A percentile compares a stretch with the other conserved stretches of the same genome.
Conservation (phyloP, 2,329 filamentous ascomycete genomes). For the Chaetomiaceae sp. region DNA sequence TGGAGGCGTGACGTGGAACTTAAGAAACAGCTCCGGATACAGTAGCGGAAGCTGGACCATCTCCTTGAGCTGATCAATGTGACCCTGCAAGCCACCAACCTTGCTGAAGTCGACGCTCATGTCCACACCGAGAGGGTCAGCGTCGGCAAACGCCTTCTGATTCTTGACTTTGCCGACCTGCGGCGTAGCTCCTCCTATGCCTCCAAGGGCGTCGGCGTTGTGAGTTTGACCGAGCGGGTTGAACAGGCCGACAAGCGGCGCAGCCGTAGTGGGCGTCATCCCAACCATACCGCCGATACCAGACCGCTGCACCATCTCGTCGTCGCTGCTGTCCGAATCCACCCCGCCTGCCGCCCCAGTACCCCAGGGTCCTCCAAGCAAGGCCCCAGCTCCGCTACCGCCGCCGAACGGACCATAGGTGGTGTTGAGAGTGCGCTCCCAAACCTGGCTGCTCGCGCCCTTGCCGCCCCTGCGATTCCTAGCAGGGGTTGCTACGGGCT, state of each 20-base stretch:
- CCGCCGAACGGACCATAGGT: conserved; percentile 92
- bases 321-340: conserved; percentile 95
- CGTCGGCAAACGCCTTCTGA: conserved; percentile 83
- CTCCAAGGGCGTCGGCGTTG: conserved; percentile 18
- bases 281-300: conserved; percentile 53
- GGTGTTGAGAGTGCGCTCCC: conserved; percentile 79
- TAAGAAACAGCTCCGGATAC: conserved; percentile 89
- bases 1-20: conserved; percentile 88
- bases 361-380: conserved; percentile 69
- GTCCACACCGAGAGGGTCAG: conserved; percentile 90
- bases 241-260: conserved; percentile 40
- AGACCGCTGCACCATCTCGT: conserved; percentile 68
- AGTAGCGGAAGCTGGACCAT: conserved; percentile 94
- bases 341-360: conserved; percentile 68
- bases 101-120: conserved; percentile 89
- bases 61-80: conserved; percentile 96
- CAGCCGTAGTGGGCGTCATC: conserved; percentile 51
- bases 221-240: conserved; percentile 18
- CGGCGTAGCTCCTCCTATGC: conserved; percentile 48
- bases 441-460: conserved; percentile 49
- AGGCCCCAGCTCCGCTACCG: conserved; percentile 63
- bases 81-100: conserved; percentile 84
- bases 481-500: conserved; percentile 60
- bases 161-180: conserved; percentile 94
- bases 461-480: conserved; percentile 59